These are phyloP conservation scores for Articulospora tetracladia DNA, from an alignment of 495 filamentous ascomycete species.

Conservation along the genomic window DNA sequence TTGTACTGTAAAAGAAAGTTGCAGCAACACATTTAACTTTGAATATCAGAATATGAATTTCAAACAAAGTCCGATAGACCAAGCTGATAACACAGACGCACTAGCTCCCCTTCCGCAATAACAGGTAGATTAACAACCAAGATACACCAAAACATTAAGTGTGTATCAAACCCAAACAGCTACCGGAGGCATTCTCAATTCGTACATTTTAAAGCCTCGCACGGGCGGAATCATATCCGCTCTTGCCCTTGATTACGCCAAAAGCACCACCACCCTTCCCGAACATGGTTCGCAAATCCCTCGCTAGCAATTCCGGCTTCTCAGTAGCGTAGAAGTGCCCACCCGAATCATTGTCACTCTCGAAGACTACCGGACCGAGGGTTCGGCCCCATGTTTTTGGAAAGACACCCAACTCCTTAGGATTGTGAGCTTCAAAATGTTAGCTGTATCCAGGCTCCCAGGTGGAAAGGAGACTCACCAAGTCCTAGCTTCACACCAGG, in stretches of 20 bases:
- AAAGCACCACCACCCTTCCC: conserved; percentile 39
- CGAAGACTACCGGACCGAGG: conserved; percentile 53
- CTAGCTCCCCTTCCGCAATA: no score
- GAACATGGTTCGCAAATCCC: conserved; percentile 33
- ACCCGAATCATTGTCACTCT: conserved; percentile 46
- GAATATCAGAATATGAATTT: no score
- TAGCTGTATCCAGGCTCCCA: not conserved
- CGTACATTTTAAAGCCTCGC: conserved; percentile 11
- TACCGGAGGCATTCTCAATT: no score
- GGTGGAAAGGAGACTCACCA: conserved; percentile 4
- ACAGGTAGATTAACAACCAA: no score
- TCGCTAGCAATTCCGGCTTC: conserved; percentile 36
- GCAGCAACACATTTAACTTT: no score
- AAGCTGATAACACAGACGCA: no score
- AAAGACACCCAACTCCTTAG: conserved; percentile 16
- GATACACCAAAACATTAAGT: no score
- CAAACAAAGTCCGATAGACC: no score
- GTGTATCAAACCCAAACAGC: no score
- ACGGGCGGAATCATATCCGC: conserved; percentile 18
- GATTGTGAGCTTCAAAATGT: conserved; percentile 15
- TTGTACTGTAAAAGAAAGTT: no score
- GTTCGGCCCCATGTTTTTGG: conserved; percentile 20
- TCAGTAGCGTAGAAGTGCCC: conserved; percentile 66
- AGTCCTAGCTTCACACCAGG: conserved; percentile 17
- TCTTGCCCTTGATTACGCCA: conserved; percentile 22